Base-by-base conservation (phyloP, 2,329 filamentous ascomycete genomes). In the Xylariaceae sp. region DNA sequence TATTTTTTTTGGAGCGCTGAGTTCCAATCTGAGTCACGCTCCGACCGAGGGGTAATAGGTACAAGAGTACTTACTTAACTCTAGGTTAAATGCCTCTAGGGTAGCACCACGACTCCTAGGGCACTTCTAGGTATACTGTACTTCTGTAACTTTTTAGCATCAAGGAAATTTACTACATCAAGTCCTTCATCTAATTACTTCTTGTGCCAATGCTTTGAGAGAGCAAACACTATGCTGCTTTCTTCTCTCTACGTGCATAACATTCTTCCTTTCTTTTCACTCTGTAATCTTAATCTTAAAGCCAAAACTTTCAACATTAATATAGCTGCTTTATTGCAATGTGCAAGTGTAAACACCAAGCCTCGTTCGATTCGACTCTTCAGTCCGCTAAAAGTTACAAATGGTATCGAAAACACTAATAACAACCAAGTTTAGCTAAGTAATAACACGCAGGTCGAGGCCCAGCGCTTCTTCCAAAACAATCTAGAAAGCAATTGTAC, bases 391-490 rank as follows among this genome's bases (percentile, higher is more conserved):
- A 59, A 52, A 31, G 47, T 53, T 44, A 19, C 47, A 60, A 60
- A 60, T 56, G 57, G 57, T 60, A 60, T 60, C 53, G 56, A 48
- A 45, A 49, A 31, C 36, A 28, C 43, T 19, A 14, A 17, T 26
- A 47, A 51, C 21, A 56, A 26, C 41, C 17, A 34, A 47, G 40
- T 28, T 40, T 39, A 45, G 21, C 9, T 36, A 48, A 58, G 19
- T 28, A 31, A 37, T 40, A 54, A 44, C 36, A 37, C 19, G 31
- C 21, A 37, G 17, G 26, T 24, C 6, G 16, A 52, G 37, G 41
- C 41, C 11, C 8, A 36, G 5, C 12, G 16, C 4, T 47, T 26
- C 19, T 16, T 45, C 21, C 24, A 46, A 39, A 29, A n/a, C 37
- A 40, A 44, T 28, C 14, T 6, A 43, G n/a, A 53, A 49, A 33